phyloP scores from a whole-genome alignment of 1,139 yeast genomes.

The Candida buenavistaensis region DNA sequence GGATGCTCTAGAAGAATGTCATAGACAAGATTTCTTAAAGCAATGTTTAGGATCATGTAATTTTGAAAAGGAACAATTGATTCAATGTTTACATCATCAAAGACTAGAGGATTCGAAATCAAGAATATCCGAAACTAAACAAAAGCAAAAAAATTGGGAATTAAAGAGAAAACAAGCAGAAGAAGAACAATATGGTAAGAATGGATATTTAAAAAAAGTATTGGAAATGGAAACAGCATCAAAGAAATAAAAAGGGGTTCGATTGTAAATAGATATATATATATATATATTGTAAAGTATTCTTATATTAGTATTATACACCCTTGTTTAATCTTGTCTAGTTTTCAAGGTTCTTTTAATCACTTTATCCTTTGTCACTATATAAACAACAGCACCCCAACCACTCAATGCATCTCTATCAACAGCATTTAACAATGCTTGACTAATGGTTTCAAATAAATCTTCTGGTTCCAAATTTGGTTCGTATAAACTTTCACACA shows the following conservation, averaged over 20 bases:
- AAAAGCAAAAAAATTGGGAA: constrained; percentile 55
- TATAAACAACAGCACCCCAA: constrained; percentile 97
- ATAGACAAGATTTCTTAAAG: constrained; percentile 65
- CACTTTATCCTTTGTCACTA: constrained; percentile 90
- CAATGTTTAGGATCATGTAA: constrained; percentile 87
- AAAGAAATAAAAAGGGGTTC: background rate
- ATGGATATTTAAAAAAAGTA: constrained; percentile 67
- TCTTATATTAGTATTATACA: too few relatives aligned
- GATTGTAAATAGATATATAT: too few relatives aligned
- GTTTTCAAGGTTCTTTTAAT: constrained; percentile 85
- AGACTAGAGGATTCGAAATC: constrained; percentile 67
- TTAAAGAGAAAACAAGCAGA: constrained; percentile 59
- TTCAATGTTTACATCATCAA: constrained; percentile 77
- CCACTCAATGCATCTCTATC: constrained; percentile 98
- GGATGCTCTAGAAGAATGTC: constrained; percentile 89
- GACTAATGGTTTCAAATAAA: constrained; percentile 92
- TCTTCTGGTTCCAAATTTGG: constrained; percentile 94
- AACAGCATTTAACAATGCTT: constrained; percentile 88
- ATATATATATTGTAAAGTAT: background rate
- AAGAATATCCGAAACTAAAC: constrained; percentile 57
- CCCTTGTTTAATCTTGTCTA: constrained; percentile 84
- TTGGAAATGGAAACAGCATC: constrained; percentile 38
- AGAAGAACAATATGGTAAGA: constrained; percentile 82
- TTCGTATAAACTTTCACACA: constrained; percentile 97
- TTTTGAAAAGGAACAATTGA: constrained; percentile 75